phyloP scores from a whole-genome alignment of 73 alveolate species.

The Symbiodinium natans region DNA sequence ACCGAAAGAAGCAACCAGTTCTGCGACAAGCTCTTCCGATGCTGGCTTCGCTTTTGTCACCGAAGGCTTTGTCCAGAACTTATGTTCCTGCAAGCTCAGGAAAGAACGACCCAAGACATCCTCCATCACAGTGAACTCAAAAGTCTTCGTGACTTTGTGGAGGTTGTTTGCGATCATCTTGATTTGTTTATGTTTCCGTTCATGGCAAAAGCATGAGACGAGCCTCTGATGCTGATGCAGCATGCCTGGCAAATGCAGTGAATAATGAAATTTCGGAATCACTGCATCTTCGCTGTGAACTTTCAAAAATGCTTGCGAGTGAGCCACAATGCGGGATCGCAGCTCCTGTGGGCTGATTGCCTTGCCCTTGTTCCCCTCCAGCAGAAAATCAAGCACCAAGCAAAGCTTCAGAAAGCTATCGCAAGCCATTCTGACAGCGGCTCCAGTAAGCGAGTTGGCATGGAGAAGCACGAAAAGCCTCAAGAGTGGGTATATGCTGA shows the following conservation, averaged over 20 bases:
- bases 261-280: not conserved
- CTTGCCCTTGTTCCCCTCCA: not conserved
- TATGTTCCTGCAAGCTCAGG: too few relatives aligned
- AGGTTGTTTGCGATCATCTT: not conserved
- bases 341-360: not conserved
- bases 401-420: not conserved
- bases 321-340: not conserved
- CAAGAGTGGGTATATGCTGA: not conserved
- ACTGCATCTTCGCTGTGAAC: not conserved
- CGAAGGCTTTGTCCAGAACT: too few relatives aligned
- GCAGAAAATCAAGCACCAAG: not conserved
- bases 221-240: not conserved
- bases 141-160: not conserved
- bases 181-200: conserved; percentile 4
- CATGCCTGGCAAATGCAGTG: not conserved
- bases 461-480: not conserved
- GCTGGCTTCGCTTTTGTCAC: too few relatives aligned
- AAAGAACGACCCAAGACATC: too few relatives aligned
- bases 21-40: too few relatives aligned
- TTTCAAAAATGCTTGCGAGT: not conserved
- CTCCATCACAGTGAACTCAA: too few relatives aligned
- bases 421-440: not conserved
- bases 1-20: too few relatives aligned
- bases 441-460: not conserved
- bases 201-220: not conserved